Percentiles rank a stretch among this genome's conserved stretches.
phyloP scores from a whole-genome alignment of 345 rosid genomes.

The Aquilaria yunnanensis region DNA sequence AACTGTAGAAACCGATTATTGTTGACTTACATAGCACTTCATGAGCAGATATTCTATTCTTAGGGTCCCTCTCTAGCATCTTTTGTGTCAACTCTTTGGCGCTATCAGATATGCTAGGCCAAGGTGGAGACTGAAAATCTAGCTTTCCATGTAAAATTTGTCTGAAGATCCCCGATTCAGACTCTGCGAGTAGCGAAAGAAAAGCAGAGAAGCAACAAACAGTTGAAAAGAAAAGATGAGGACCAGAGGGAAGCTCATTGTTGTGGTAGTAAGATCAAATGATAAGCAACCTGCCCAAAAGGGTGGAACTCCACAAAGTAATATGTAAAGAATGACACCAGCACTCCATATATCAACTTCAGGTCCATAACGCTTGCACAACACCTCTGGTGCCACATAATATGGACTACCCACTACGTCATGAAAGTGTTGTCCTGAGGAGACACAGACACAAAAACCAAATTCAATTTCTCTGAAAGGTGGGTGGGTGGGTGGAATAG shows the following conservation, averaged over 20 bases:
- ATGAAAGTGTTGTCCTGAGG: constrained; percentile 61
- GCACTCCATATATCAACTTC: constrained; percentile 96
- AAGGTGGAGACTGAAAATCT: constrained; percentile 86
- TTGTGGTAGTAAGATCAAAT: background rate
- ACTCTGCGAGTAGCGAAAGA: constrained; percentile 41
- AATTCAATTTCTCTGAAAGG: too few species aligned
- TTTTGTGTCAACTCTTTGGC: constrained; percentile 79
- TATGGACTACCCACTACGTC: constrained; percentile 99
- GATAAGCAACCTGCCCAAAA: constrained; percentile 81
- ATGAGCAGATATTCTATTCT: constrained; percentile 74
- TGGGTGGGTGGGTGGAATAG: too few species aligned
- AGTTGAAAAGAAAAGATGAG: background rate
- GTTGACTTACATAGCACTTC: constrained; percentile 72
- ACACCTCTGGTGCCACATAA: constrained; percentile 97
- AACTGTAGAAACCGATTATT: background rate
- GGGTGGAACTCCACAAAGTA: constrained; percentile 93
- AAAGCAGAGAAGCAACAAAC: background rate
- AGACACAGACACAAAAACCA: constrained; percentile 2
- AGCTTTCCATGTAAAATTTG: constrained; percentile 81
- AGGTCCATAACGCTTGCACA: constrained; percentile 83
- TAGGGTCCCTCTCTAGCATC: constrained; percentile 94
- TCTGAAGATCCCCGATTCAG: constrained; percentile 94
- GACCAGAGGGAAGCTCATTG: background rate
- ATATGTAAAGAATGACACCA: constrained; percentile 92
- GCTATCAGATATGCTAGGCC: constrained; percentile 88